Base-by-base conservation (phyloP, 2,329 filamentous ascomycete genomes). In the Fusarium dimerum region DNA sequence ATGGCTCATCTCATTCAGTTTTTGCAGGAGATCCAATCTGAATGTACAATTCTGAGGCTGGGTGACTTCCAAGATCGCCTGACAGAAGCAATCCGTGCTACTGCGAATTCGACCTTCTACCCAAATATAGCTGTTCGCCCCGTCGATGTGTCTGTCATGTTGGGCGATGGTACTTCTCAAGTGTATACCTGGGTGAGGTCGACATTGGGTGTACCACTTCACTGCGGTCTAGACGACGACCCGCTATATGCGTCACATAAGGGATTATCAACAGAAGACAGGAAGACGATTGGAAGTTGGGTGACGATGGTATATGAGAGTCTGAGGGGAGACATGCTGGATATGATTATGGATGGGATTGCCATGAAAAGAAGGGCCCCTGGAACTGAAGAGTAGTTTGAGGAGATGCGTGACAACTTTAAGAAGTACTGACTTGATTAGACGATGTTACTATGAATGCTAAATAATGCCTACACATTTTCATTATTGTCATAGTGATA, bases 211-310 rank as follows among this genome's bases (percentile, higher is more conserved):
- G 58, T 72, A 26, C 59, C 61, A 1, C 66, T 62, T 10, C 69
- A 71, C 40, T 63, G 63, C 34, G 70, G 70, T 2, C 62, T 72
- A 2, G 61, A 65, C 7, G 64, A 71, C 20, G 67, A 69, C 20
- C 65, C 66, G 6, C 50, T 69, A 13, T 67, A 65, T 15, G 62
- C 59, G 17, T 52, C 50, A 1, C 57, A 62, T 11, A 61, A 62
- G 42, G 60, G 60, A 1, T 49, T 60, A 3, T 41, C 60, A 5
- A 59, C 57, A 1, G 57, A 67, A 29, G 48, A 43, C 10, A 68
- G 68, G 57, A 68, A 66, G 57, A 71, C 70, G 5, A 70, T 70
- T 20, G 68, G 68, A 11, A 65, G 56, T 43, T 66, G 66, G 60
- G 66, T 70, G 10, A 66, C 57, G 41, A 62, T 59, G 29, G 59